Base-by-base conservation (phyloP, 768 basidiomycete genomes). In the Trametes cinnabarina region DNA sequence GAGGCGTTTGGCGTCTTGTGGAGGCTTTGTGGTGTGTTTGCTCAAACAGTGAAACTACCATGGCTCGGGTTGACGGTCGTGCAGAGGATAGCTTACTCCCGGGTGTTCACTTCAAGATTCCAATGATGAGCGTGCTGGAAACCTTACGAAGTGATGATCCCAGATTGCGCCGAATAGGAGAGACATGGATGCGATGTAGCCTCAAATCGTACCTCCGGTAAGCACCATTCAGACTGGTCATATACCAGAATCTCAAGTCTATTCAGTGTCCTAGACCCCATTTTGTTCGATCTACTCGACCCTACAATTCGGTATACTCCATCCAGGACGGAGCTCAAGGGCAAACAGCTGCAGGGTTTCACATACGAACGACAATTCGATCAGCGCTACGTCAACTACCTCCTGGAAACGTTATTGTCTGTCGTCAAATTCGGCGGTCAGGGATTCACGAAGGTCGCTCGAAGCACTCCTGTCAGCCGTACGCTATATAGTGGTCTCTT, bases 141-240 rank as follows among this genome's bases (percentile, higher is more conserved):
- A 85, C 87, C 0, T 72, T 98, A 47, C 87, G 86, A 65, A 86
- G 79, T 37, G 85, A 87, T 30, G 86, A 93, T 62, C 90, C 92
- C 8, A 74, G 74, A 58, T 71, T 90, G 10, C 85, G 89, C 25
- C 82, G 93, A 11, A 79, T 90, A 30, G 92, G 91, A 14, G 96
- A 98, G 71, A 94, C 94, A 0, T 99, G 97, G 97, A 94, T 99
- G 89, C 83, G 95, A 25, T 94, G 92, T 67, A 93, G 86, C 65
- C 78, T 98, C 28, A 91, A 89, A 69, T 95, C 94, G 2, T 96
- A 96, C 69, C 76, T 94, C 57, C 84, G 95, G 94, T 94, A 71
- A 34, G 77, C 50, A 34, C 17, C 19, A 23, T 5, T 42, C 22
- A 47, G 20, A 0, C 20, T 26, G 17, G 0, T 17, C 14, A 12